phyloP scores from a whole-genome alignment of 768 basidiomycete genomes.

The Pleurotus cornucopiae region DNA sequence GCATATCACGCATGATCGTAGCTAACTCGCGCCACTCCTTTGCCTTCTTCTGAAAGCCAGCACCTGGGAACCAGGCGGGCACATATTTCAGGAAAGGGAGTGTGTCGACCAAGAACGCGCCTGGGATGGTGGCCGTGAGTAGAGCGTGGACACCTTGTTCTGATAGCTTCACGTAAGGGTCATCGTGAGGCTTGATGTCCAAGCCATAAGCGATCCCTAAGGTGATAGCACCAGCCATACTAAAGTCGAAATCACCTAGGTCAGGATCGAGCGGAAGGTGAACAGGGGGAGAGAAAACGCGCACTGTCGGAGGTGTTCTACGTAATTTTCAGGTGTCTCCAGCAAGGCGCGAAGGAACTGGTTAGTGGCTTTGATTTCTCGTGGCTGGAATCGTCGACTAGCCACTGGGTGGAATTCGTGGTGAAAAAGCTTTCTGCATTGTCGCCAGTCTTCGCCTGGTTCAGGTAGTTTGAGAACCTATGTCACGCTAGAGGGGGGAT shows the following conservation, averaged over 20 bases:
- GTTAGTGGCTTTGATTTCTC: slow-evolving; percentile 13
- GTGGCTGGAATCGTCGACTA: slow-evolving; percentile 12
- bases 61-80: slow-evolving; percentile 58
- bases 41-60: slow-evolving; percentile 52
- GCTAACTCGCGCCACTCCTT: slow-evolving; percentile 34
- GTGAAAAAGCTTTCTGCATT: slow-evolving; percentile 15
- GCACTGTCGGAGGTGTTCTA: slow-evolving; percentile 17
- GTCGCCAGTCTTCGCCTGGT: slow-evolving; percentile 16
- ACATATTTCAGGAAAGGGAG: slow-evolving; percentile 37
- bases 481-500: too few species aligned
- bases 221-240: not conserved
- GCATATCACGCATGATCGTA: slow-evolving; percentile 31
- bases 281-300: not conserved
- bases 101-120: slow-evolving; percentile 29
- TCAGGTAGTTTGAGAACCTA: not conserved
- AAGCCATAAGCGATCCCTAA: slow-evolving; percentile 6
- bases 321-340: slow-evolving; percentile 11
- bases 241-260: not conserved
- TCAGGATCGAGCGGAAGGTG: too few species aligned
- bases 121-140: slow-evolving; percentile 23
- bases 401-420: slow-evolving; percentile 16
- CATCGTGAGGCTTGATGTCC: slow-evolving; percentile 1
- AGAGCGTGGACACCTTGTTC: slow-evolving; percentile 27
- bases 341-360: slow-evolving; percentile 17
- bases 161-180: slow-evolving; percentile 20